These are phyloP conservation scores for Tulasnella sp. DNA, from an alignment of 768 basidiomycete genomes.

Conservation along the genomic window DNA sequence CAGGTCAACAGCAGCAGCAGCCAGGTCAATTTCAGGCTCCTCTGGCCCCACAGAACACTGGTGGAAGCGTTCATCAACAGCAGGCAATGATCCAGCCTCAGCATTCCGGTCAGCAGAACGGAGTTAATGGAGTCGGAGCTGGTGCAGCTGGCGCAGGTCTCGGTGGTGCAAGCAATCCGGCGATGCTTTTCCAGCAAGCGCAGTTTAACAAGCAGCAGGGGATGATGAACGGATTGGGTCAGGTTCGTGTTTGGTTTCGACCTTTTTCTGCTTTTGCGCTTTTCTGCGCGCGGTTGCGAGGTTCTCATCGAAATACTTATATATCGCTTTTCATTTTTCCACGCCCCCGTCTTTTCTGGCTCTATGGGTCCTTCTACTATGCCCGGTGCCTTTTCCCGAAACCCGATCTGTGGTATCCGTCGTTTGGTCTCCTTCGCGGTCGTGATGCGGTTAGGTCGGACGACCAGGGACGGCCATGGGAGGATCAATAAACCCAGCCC, in stretches of 20 bases:
- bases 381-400: not conserved
- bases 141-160: not conserved
- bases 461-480: slow-evolving; percentile 18
- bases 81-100: slow-evolving; percentile 7
- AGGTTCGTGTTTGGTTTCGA: not conserved
- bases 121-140: not conserved
- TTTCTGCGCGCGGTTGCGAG: not conserved
- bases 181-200: slow-evolving; percentile 16
- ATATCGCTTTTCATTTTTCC: not conserved
- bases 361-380: not conserved
- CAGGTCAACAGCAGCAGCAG: slow-evolving; percentile 31
- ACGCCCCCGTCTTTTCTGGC: not conserved
- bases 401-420: not conserved
- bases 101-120: slow-evolving; percentile 21
- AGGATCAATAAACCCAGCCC: slow-evolving; percentile 13
- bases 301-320: not conserved
- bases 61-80: not conserved
- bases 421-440: not conserved
- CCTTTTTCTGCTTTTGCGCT: not conserved
- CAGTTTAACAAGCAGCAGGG: slow-evolving; percentile 19
- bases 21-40: slow-evolving; percentile 13
- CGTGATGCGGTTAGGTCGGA: slow-evolving; percentile 4
- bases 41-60: not conserved
- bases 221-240: slow-evolving; percentile 10
- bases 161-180: slow-evolving; percentile 7